phyloP scores from a whole-genome alignment of 495 filamentous ascomycete species.

The Usnea hakonensis region DNA sequence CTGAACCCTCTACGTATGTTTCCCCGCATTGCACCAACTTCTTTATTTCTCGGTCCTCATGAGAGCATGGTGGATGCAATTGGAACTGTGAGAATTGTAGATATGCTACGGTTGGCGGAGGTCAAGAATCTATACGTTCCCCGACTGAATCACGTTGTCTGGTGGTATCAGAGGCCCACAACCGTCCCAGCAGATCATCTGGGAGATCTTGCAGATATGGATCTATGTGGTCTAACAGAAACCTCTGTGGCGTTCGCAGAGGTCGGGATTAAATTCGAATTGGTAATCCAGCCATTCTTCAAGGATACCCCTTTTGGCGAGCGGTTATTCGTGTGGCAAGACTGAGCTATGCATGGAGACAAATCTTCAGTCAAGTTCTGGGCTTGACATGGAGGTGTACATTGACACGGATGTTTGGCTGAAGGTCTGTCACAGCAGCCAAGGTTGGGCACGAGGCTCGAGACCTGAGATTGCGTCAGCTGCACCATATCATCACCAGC shows the following conservation, averaged over 20 bases:
- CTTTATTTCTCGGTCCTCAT: too few species aligned
- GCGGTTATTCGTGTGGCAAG: not conserved
- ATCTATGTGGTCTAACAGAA: not conserved
- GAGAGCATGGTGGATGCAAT: not conserved
- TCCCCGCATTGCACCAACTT: too few species aligned
- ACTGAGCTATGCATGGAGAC: not conserved
- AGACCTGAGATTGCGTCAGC: not conserved
- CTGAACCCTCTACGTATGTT: too few species aligned
- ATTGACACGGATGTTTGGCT: not conserved
- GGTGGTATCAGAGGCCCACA: not conserved
- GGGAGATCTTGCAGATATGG: not conserved
- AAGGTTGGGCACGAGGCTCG: not conserved
- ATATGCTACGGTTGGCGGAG: not conserved
- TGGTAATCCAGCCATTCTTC: not conserved
- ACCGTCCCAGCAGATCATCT: not conserved
- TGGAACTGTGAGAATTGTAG: not conserved
- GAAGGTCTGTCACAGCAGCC: not conserved
- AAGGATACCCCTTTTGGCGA: not conserved
- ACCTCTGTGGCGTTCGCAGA: not conserved
- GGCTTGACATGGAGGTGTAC: not conserved
- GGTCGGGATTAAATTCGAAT: not conserved
- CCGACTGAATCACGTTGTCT: not conserved
- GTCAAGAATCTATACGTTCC: not conserved
- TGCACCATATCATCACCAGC: not conserved
- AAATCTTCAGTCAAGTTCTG: not conserved